These are phyloP conservation scores for Colletotrichum tamarilloi DNA, from an alignment of 2,329 filamentous ascomycete species.

Conservation along the genomic window DNA sequence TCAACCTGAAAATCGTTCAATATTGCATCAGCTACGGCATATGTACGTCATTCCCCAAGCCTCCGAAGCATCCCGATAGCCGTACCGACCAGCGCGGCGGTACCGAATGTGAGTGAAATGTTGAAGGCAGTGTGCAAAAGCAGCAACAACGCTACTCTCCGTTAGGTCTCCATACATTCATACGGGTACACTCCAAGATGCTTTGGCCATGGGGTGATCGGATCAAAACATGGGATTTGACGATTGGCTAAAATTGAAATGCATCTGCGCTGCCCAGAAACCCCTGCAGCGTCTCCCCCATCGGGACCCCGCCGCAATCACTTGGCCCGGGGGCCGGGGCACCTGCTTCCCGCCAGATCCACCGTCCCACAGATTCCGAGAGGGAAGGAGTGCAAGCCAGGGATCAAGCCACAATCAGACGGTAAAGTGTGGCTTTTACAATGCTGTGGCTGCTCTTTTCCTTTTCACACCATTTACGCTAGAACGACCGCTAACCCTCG, in stretches of 20 bases:
- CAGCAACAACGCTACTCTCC: neutral
- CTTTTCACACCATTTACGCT: slow-evolving; percentile 21
- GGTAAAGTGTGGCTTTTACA: neutral
- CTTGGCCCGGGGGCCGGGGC: neutral
- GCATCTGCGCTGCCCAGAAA: neutral
- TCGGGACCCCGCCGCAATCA: slow-evolving; percentile 8
- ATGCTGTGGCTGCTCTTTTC: slow-evolving; percentile 14
- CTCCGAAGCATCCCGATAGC: neutral
- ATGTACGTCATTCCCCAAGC: neutral
- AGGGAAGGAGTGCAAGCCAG: neutral
- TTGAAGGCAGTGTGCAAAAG: neutral
- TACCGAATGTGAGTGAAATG: neutral
- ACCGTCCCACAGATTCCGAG: neutral
- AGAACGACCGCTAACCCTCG: slow-evolving; percentile 21
- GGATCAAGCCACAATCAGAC: neutral
- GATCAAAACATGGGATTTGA: neutral
- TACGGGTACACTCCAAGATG: neutral
- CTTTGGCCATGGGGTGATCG: neutral
- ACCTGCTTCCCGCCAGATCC: neutral
- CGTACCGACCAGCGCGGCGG: neutral
- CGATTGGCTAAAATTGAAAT: slow-evolving; percentile 7
- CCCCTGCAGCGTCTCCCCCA: slow-evolving; percentile 21
- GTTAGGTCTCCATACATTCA: neutral
- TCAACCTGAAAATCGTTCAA: neutral
- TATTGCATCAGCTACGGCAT: neutral